Base-by-base conservation (phyloP, 176 grass and related monocot genomes). In the barley (Hordeum vulgare) region DNA sequence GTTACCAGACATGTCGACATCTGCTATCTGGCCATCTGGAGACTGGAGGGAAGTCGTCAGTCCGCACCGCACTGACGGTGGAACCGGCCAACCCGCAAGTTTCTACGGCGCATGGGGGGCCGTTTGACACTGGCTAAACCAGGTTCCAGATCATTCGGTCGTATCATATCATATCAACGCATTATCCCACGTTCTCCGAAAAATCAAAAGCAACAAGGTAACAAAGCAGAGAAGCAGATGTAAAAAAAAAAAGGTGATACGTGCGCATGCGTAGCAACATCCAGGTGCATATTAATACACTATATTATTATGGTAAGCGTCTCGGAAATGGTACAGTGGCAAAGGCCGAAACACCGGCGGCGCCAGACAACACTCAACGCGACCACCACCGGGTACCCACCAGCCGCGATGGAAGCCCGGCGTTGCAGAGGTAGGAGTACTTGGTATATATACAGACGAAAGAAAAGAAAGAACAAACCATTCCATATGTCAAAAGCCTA, bases 291-390 rank as follows among this genome's bases (percentile, higher is more conserved):
- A 74, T 56, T 56, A 8, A 20, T 56, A 56, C 7, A 54, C 0
- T 8, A 3, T 54, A 56, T 56, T 41, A 49, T 80, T 41, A 84
- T 44, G 68, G 80, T 90, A 71, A 87, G 76, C 31, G 85, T 87
- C 80, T 80, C 20, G 80, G 69, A 80, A 90, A 76, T 80, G 84
- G 68, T 90, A 87, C 84, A 87, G 49, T 58, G 49, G 84, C 80
- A 40, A 34, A 20, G 68, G 68, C 68, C 80, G 18, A 39, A 66
- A 75, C 84, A 84, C 42, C 34, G 84, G 59, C 84, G 39, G 66
- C 20, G 76, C 80, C 89, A 36, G 59, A n/a, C 84, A 83, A 70
- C 89, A 71, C 85, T 84, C 76, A 51, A 51, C 15, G 18, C 47
- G 6, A 74, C 69, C 80, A 71, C 80, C 40, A 20, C 23, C 70